These are phyloP conservation scores for Aspergillus terreus DNA, from an alignment of 2,329 filamentous ascomycete genomes.

Conservation along the genomic window DNA sequence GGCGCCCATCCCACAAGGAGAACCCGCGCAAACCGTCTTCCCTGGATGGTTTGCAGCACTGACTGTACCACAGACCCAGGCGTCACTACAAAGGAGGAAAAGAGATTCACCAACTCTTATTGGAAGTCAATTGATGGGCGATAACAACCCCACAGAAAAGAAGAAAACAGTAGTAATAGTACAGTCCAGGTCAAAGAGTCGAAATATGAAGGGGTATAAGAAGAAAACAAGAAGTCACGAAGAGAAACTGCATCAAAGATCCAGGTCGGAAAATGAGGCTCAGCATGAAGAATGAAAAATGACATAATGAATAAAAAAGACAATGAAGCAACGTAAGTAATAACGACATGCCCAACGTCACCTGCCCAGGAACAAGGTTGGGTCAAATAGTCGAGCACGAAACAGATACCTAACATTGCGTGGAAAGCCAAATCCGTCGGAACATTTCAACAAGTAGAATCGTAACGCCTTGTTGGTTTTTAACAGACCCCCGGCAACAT, in stretches of 20 bases:
- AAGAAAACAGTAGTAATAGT: slow-evolving; percentile 18
- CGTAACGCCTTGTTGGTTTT: no score
- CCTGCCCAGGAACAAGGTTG: no score
- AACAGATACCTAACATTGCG: no score
- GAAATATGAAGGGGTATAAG: slow-evolving; percentile 20
- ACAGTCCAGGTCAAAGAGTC: slow-evolving; percentile 13
- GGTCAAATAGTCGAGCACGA: no score
- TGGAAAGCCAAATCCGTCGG: no score
- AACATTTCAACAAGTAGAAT: no score
- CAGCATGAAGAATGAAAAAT: neutral
- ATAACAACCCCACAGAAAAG: neutral
- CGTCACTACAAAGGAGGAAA: neutral
- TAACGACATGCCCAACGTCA: no score
- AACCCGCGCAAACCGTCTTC: no score
- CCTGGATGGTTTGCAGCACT: no score
- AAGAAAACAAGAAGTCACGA: slow-evolving; percentile 9
- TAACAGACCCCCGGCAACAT: neutral
- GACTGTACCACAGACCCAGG: no score
- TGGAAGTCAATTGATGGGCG: neutral
- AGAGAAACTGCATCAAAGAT: neutral
- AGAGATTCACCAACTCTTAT: neutral
- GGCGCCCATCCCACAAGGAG: neutral
- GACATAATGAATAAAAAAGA: no score
- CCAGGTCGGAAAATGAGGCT: neutral
- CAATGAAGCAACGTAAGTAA: no score